Evolutionary conservation across 768 basidiomycete species (phyloP).

Genomic region (Lactarius indigo): DNA sequence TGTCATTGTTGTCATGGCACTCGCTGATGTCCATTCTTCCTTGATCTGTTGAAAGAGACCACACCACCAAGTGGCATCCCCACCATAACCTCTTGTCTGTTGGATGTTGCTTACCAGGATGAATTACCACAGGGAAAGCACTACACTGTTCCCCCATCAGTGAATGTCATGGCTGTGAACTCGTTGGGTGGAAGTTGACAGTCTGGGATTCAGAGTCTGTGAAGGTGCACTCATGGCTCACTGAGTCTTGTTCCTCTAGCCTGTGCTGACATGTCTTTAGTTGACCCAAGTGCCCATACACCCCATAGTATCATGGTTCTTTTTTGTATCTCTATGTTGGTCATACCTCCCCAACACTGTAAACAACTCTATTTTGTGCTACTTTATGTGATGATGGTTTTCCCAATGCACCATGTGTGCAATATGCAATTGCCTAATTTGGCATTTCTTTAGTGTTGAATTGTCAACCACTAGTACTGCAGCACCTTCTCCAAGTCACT

Average conservation of each 20-base stretch:
- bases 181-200: conserved; percentile 75
- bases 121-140: too few species aligned
- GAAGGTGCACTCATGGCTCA: conserved; percentile 46
- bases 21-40: not conserved
- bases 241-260: not conserved
- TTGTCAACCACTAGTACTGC: too few species aligned
- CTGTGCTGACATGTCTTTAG: conserved; percentile 34
- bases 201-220: conserved; percentile 82
- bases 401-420: too few species aligned
- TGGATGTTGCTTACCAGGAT: conserved; percentile 67
- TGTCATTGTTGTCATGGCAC: not conserved
- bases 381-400: too few species aligned
- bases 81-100: conserved; percentile 72
- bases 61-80: conserved; percentile 67
- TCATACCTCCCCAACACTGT: too few species aligned
- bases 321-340: too few species aligned
- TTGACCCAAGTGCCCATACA: conserved; percentile 87
- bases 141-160: conserved; percentile 66
- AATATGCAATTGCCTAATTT: too few species aligned
- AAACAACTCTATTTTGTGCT: too few species aligned
- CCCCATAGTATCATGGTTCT: conserved; percentile 54
- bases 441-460: too few species aligned
- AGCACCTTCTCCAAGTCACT: too few species aligned
- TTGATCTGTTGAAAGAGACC: conserved; percentile 44
- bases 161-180: conserved; percentile 83